These are phyloP conservation scores for Talaromyces marneffei DNA, from an alignment of 2,329 filamentous ascomycete genomes.

Conservation along the genomic window DNA sequence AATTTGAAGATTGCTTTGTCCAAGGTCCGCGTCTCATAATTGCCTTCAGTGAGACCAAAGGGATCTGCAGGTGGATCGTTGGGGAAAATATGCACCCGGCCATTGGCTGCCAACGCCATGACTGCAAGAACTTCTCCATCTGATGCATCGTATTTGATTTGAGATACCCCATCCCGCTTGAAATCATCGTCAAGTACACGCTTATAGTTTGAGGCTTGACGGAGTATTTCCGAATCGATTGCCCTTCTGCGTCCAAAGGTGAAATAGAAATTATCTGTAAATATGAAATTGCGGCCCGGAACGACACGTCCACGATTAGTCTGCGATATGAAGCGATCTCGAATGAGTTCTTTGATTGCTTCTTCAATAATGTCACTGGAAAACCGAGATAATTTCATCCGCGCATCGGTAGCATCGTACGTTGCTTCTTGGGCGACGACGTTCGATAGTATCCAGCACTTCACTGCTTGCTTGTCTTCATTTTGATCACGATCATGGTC, in stretches of 20 bases:
- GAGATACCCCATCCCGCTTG: constrained; percentile 24
- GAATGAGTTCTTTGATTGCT: constrained; percentile 37
- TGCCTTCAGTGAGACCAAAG: constrained; percentile 43
- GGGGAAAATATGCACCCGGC: constrained; percentile 33
- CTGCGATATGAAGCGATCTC: constrained; percentile 36
- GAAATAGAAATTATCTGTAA: constrained; percentile 38
- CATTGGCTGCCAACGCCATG: constrained; percentile 36
- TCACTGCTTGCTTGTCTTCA: constrained; percentile 33
- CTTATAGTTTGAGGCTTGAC: constrained; percentile 40
- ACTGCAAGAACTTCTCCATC: constrained; percentile 42
- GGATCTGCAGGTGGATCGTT: constrained; percentile 38
- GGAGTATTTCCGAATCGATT: constrained; percentile 37
- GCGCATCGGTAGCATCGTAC: constrained; percentile 37
- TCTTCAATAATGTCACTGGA: constrained; percentile 32
- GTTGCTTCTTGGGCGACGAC: constrained; percentile 39
- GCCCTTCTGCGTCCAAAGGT: constrained; percentile 36
- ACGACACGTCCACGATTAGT: constrained; percentile 34
- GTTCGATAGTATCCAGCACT: constrained; percentile 46
- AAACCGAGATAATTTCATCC: constrained; percentile 27
- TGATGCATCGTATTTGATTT: constrained; percentile 33
- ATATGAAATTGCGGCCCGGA: constrained; percentile 41
- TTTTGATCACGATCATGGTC: constrained; percentile 12
- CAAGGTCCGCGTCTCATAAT: constrained; percentile 44
- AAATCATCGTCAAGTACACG: constrained; percentile 37
- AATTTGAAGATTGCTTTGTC: constrained; percentile 42